A percentile compares a stretch with the other conserved stretches of the same genome.
phyloP scores from a whole-genome alignment of 192 early-diverging fungal genomes.

The Dispira simplex region DNA sequence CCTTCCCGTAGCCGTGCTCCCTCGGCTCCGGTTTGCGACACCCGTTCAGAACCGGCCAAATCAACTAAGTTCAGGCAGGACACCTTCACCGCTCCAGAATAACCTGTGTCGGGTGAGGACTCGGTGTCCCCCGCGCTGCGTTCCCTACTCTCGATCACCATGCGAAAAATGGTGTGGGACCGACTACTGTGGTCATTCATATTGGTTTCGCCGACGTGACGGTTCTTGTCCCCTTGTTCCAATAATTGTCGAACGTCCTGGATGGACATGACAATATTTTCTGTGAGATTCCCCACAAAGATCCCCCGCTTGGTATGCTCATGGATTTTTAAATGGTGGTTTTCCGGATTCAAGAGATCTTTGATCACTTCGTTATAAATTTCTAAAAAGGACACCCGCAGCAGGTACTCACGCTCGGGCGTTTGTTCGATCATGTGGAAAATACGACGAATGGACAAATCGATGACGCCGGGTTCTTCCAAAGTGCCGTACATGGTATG shows the following conservation, averaged over 20 bases:
- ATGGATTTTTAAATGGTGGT: slow-evolving; percentile 73
- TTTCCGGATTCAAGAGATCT: slow-evolving; percentile 76
- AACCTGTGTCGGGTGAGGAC: slow-evolving; percentile 17
- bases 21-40: slow-evolving; percentile 48
- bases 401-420: slow-evolving; percentile 58
- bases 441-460: slow-evolving; percentile 45
- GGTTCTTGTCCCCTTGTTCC: slow-evolving; percentile 56
- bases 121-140: slow-evolving; percentile 21
- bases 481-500: slow-evolving; percentile 47
- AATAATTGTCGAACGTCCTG: slow-evolving; percentile 59
- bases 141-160: slow-evolving; percentile 74
- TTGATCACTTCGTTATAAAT: slow-evolving; percentile 94
- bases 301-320: slow-evolving; percentile 53
- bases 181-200: slow-evolving; percentile 84
- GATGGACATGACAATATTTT: slow-evolving; percentile 40
- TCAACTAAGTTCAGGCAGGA: slow-evolving; percentile 80
- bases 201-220: slow-evolving; percentile 81
- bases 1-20: slow-evolving; percentile 86
- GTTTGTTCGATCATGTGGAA: slow-evolving; percentile 30
- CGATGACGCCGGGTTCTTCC: slow-evolving; percentile 49
- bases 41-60: slow-evolving; percentile 92
- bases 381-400: slow-evolving; percentile 95
- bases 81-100: slow-evolving; percentile 29
- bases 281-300: slow-evolving; percentile 43
- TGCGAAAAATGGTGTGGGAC: slow-evolving; percentile 93